A percentile compares a stretch with the other conserved stretches of the same genome.
Conservation (phyloP, 2,329 filamentous ascomycete species). For the Eutypa lata region DNA sequence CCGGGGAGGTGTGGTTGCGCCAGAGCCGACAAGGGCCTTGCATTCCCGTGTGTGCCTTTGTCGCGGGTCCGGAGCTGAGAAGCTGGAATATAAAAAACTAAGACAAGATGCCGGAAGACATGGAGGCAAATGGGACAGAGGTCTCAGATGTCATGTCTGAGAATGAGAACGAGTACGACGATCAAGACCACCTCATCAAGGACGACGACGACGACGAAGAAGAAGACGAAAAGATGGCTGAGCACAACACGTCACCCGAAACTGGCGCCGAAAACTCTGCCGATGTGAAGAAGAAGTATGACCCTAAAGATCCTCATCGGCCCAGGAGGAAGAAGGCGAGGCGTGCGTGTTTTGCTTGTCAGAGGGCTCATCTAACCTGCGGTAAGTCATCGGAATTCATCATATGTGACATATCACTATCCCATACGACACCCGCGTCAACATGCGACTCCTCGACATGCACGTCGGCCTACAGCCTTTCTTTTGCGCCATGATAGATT, state of each 20-base stretch:
- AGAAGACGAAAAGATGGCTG: conserved; percentile 53
- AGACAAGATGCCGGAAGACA: conserved; percentile 54
- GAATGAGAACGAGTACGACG: conserved; percentile 55
- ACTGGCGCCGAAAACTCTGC: conserved; percentile 41
- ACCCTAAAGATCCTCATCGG: conserved; percentile 85
- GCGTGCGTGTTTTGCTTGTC: conserved; percentile 93
- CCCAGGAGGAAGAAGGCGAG: conserved; percentile 94
- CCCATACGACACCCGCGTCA: not conserved
- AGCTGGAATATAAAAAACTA: conserved; percentile 46
- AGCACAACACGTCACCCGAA: conserved; percentile 41
- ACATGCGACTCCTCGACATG: not conserved
- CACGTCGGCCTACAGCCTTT: not conserved
- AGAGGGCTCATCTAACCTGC: conserved; percentile 95
- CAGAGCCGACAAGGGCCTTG: conserved; percentile 22
- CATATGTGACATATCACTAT: not conserved
- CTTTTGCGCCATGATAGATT: not conserved
- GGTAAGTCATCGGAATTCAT: conserved; percentile 64
- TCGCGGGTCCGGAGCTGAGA: conserved; percentile 14
- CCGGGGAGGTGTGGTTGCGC: conserved; percentile 29
- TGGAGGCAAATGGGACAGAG: conserved; percentile 51
- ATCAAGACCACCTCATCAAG: conserved; percentile 40
- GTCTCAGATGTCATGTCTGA: conserved; percentile 59
- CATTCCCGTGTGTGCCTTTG: conserved; percentile 14
- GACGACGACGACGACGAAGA: conserved; percentile 46
- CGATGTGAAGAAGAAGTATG: conserved; percentile 64